phyloP scores from a whole-genome alignment of 805 yeast genomes.

The Yamadazyma paraphyllophila region DNA sequence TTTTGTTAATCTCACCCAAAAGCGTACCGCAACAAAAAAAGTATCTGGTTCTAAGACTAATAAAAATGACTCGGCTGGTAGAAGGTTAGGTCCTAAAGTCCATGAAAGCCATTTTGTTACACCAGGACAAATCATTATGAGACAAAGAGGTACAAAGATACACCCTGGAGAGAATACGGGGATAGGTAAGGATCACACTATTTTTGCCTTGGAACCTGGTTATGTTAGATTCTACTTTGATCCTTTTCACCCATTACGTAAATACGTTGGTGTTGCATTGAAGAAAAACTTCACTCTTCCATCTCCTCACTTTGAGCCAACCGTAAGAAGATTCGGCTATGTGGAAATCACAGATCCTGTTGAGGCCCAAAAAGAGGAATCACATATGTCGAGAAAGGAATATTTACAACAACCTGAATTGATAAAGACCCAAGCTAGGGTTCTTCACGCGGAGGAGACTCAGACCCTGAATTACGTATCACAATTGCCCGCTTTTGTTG shows the following conservation, averaged over 20 bases:
- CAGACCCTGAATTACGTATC: not conserved
- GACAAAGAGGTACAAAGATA: constrained; percentile 93
- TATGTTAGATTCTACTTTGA: constrained; percentile 86
- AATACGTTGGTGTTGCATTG: constrained; percentile 85
- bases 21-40: constrained; percentile 89
- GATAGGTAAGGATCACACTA: constrained; percentile 92
- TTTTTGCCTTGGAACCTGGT: constrained; percentile 90
- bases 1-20: constrained; percentile 26
- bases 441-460: constrained; percentile 31
- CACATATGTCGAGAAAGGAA: constrained; percentile 66
- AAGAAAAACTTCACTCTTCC: constrained; percentile 66
- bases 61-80: constrained; percentile 92
- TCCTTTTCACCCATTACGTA: constrained; percentile 94
- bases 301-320: constrained; percentile 87
- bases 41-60: constrained; percentile 95
- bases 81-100: constrained; percentile 87
- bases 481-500: constrained; percentile 21
- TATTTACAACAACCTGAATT: constrained; percentile 54
- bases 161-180: constrained; percentile 91
- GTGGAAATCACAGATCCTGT: constrained; percentile 48
- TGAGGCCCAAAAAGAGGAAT: constrained; percentile 57
- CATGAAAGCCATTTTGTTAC: constrained; percentile 74
- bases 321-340: constrained; percentile 80
- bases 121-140: constrained; percentile 83
- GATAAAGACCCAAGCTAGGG: constrained; percentile 39